Evolutionary conservation across 23 red algal species (phyloP), one percentile per base, ranked within the genome.

Genomic region (Gracilaria domingensis): DNA sequence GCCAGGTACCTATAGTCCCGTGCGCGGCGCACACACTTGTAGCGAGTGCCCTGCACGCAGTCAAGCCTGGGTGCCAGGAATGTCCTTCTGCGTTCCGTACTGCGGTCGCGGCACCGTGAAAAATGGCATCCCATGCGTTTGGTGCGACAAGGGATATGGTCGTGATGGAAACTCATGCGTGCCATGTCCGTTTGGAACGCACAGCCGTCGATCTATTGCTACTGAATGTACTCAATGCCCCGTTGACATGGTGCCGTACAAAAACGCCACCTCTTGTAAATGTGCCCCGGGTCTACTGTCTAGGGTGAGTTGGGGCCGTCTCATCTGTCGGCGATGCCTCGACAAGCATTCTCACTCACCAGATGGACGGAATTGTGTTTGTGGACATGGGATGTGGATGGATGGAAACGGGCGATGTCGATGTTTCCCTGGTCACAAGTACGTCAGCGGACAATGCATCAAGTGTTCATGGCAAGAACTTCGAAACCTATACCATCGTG

Each of bases 361-460:
- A 30, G 72, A 77, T 50, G 72, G 72, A 50, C 38, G 26, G 13
- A 7, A 37, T 0, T 77, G 72, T 20, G 72, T 77, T 50, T 77
- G 72, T 34, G 32, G 9, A 40, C 20, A 77, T 51, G 72, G 72
- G 30, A 77, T 77, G 72, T 28, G 14, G 42, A 77, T 77, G 2
- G 72, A 77, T 77, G 72, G 23, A 49, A 50, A 20, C 26, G 72
- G 72, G 0, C 38, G 45, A 5, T 77, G 72, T 37, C 72, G 72
- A 26, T 77, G 72, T 77, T 51, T 77, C 26, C 72, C 72, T 45
- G 72, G 72, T 12, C 72, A 77, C 72, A 77, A 77, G 42, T 77
- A 77, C 28, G 7, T 77, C 8, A 77, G 50, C 1, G 72, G 40
- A 45, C 72, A 49, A 77, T 77, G 72, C 72, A 42, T 77, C 8